These are phyloP conservation scores for Solanum hybrid DNA, from an alignment of 305 asterid species.

Conservation along the genomic window DNA sequence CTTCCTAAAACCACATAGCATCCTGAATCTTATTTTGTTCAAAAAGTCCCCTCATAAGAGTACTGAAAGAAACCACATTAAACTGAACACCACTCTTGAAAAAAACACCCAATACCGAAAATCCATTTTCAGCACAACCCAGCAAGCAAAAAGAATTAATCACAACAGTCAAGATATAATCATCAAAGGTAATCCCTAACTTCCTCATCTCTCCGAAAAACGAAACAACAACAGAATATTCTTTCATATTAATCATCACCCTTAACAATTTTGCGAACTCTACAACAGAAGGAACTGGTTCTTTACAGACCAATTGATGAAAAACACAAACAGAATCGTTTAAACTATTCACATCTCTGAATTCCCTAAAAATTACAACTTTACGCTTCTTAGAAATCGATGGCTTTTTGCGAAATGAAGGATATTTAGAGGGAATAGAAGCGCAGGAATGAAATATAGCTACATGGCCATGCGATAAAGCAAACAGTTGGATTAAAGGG, in stretches of 20 bases:
- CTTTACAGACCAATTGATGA: constrained; percentile 14
- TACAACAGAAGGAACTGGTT: constrained; percentile 18
- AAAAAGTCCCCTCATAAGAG: background rate
- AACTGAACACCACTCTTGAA: background rate
- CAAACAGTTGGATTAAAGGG: background rate
- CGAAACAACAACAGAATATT: background rate
- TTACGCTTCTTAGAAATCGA: background rate
- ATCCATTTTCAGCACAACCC: background rate
- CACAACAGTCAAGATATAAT: background rate
- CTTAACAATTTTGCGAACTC: constrained; percentile 17
- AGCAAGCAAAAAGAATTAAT: background rate
- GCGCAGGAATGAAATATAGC: background rate
- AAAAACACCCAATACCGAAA: background rate
- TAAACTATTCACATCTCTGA: background rate
- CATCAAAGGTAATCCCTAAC: background rate
- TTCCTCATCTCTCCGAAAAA: background rate
- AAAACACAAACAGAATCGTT: constrained; percentile 16
- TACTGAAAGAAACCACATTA: background rate
- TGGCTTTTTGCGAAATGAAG: background rate
- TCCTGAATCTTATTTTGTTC: background rate
- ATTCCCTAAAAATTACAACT: background rate
- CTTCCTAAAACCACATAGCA: background rate
- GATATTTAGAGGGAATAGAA: background rate
- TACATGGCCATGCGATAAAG: background rate
- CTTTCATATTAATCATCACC: background rate